Base-by-base conservation (phyloP, 108 stramenopile species). In the Nannochloropsis gaditana region DNA sequence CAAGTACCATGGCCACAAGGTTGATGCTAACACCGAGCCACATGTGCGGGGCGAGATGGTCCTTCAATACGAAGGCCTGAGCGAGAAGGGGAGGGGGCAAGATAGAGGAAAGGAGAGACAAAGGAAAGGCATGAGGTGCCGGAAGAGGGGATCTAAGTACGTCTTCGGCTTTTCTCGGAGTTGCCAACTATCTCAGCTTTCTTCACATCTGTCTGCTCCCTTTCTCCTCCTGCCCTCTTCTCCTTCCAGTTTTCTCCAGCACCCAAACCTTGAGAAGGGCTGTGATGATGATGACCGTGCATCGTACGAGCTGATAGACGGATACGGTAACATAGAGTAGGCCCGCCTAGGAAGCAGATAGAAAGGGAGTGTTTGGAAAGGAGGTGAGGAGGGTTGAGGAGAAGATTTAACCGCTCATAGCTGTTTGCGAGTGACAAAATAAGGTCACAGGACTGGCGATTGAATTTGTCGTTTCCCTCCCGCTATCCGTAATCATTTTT, bases 221-320 rank as follows among this genome's bases (percentile, higher is more conserved):
- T 50, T 50, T 0, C 47, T 50, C 47, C 47, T 15, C 47, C 47
- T 11, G 10, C 15, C 15, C 47, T 50, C 15, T 50, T 50, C 15
- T 10, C 47, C 15, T 50, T 15, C 47, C 15, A 11, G 1, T 50
- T 50, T 50, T 50, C 42, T 42, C 31, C 11, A 59, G 59, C 42
- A 79, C 19, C 82, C 31, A 9, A 31, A 83, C 5, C 88, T 91
- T 91, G 73, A 90, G 90, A 41, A 90, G 45, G 17, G 91, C 89
- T 19, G 91, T 91, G 43, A 90, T 83, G 79, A 91, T 83, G 89
- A 91, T 90, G 21, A 91, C 89, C 10, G 87, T 86, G 86, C 91
- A 89, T 8, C 91, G 85, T 47, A 91, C 83, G 41, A 91, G 87
- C 85, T 91, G 91, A 73, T 80, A 91, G 43, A 90, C 80, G 44